Evolutionary conservation across 352 stramenopile genomes (phyloP), one percentile per base, ranked within the genome.

Genomic region (Elongisporangium anandrum): DNA sequence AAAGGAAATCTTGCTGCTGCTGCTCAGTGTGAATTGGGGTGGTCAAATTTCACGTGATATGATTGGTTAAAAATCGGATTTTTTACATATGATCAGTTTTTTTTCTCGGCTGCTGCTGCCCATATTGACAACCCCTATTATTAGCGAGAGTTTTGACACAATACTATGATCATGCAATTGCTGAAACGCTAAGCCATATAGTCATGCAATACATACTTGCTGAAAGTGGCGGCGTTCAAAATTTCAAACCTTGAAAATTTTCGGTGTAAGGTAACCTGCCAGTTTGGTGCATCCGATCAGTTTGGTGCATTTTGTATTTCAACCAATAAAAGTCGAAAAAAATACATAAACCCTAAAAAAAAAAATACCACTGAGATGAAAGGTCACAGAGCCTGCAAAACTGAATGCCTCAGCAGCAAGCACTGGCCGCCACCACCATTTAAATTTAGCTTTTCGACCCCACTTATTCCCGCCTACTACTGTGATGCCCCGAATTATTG

Each of bases 231-330:
- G n/a, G n/a, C n/a, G n/a, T n/a, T n/a, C n/a, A n/a, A n/a, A n/a
- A n/a, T n/a, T n/a, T n/a, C n/a, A n/a, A n/a, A n/a, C n/a, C n/a
- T n/a, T n/a, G n/a, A n/a, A n/a, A n/a, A n/a, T n/a, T n/a, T n/a
- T n/a, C n/a, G n/a, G n/a, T n/a, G n/a, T n/a, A n/a, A n/a, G 24
- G 24, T 3, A 29, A 29, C 24, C 24, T 34, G 50, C 50, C 50
- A 55, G 50, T 55, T 55, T 41, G 12, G 21, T 55, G 50, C 50
- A 55, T 3, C 12, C 12, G 3, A 39, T 41, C 50, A 55, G 23
- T 41, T 29, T 29, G 24, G 24, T 29, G 24, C 24, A 55, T 2
- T 6, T 15, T 20, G 20, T 1, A 55, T 55, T 55, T 41, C 10
- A 41, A 19, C 20, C 50, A 55, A 55, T 19, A 2, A 55, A n/a